Evolutionary conservation across 2,329 filamentous ascomycete species (phyloP), one percentile per base, ranked within the genome.

Genomic region (Penicillium hesseltinei): DNA sequence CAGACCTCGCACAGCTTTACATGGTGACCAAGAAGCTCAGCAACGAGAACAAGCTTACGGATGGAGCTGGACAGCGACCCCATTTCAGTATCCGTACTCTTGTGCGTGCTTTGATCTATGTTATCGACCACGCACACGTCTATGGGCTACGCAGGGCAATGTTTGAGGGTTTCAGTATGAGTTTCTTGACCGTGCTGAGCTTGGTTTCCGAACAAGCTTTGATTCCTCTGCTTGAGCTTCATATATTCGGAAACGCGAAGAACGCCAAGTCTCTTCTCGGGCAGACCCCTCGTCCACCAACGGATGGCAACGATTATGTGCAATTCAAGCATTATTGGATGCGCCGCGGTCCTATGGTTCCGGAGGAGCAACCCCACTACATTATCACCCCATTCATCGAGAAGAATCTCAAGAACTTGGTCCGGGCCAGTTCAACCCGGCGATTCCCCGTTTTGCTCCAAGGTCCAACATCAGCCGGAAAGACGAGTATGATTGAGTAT

Each of bases 401-500:
- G 75, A 88, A 91, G 51, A 99, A 99, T 64, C 82, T 99, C 63
- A 85, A 97, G 65, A 99, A 99, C 67, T 78, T 99, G 29, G 93
- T 97, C 11, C 85, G 95, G 69, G 95, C 94, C 3, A 92, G 92
- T 17, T 97, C 93, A 0, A 99, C 93, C 5, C 81, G 92, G 36
- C 86, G 90, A 48, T 99, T 96, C 72, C 95, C 94, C 0, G 91
- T 99, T 48, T 81, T 99, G 10, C 89, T 99, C 21, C 94, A 99
- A 74, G 94, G 94, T 4, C 94, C 95, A 13, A 99, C 94, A 0
- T 99, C 95, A 5, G 90, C 93, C 13, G 94, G 94, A 62, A 99
- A 99, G 76, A 99, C 94, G 0, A 97, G 93, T 75, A 99, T 99
- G 94, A 96, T 99, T 42, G 93, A 97, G 75, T 97, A 96, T 71